A percentile compares a stretch with the other conserved stretches of the same genome.
Conservation (phyloP, 2,329 filamentous ascomycete genomes). For the Dactylellina drechsleri region DNA sequence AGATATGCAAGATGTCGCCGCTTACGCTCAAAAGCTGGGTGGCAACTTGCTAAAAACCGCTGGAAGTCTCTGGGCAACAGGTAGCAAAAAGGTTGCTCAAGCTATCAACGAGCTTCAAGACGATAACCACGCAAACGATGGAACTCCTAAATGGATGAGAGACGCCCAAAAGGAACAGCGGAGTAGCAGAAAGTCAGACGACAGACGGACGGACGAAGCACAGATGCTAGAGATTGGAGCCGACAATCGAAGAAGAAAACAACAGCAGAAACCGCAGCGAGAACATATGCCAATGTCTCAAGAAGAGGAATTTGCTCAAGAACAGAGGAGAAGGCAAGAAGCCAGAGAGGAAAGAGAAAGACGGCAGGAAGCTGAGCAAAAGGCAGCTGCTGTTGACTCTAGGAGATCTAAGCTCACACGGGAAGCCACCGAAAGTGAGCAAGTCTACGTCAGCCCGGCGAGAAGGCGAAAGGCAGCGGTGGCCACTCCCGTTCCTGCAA, state of each 20-base stretch:
- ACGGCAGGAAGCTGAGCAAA: constrained; percentile 54
- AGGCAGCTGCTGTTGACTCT: constrained; percentile 22
- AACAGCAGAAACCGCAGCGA: constrained; percentile 48
- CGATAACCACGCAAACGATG: constrained; percentile 70
- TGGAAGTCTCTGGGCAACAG: constrained; percentile 92
- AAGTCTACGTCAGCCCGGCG: constrained; percentile 88
- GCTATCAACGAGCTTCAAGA: constrained; percentile 87
- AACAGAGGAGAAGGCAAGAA: constrained; percentile 33
- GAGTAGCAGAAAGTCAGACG: constrained; percentile 55
- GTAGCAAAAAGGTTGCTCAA: constrained; percentile 91
- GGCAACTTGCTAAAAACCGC: constrained; percentile 90
- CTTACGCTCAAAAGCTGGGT: constrained; percentile 83
- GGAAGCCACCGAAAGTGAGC: constrained; percentile 77
- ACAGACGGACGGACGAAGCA: constrained; percentile 74
- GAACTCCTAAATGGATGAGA: constrained; percentile 94
- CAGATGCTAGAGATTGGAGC: constrained; percentile 78
- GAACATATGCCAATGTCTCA: constrained; percentile 54
- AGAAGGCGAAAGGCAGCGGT: constrained; percentile 72
- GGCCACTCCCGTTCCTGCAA: constrained; percentile 58
- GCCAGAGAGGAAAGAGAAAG: constrained; percentile 52
- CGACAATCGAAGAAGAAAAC: constrained; percentile 63
- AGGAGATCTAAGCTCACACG: constrained; percentile 68
- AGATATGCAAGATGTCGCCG: constrained; percentile 57
- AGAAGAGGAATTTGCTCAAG: constrained; percentile 33
- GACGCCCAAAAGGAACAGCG: constrained; percentile 67